phyloP scores from a whole-genome alignment of 129 eudicot species.

The Lonicera japonica region DNA sequence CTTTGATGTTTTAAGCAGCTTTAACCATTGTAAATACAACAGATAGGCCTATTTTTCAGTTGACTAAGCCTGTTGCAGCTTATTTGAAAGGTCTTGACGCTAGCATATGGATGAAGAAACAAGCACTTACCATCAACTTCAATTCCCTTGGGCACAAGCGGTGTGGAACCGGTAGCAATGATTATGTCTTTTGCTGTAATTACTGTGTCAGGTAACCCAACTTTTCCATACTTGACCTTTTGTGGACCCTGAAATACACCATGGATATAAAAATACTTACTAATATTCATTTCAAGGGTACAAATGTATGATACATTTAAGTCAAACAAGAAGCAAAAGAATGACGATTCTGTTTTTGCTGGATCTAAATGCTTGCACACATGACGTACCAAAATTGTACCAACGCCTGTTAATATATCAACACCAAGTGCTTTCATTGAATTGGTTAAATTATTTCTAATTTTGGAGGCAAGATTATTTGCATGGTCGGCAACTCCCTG shows the following conservation, averaged over 20 bases:
- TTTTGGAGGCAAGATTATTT: conserved; percentile 85
- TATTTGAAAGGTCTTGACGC: background rate
- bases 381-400: conserved; percentile 72
- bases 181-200: conserved; percentile 89
- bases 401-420: conserved; percentile 91
- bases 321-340: conserved; percentile 2
- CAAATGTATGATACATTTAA: background rate
- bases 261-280: conserved; percentile 1
- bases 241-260: conserved; percentile 54
- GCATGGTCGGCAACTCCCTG: conserved; percentile 97
- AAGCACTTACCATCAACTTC: conserved; percentile 91
- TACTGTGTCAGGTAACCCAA: conserved; percentile 47
- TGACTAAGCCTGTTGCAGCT: background rate
- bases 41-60: background rate
- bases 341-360: too few relatives aligned
- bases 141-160: conserved; percentile 94
- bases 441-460: conserved; percentile 76
- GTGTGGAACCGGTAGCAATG: conserved; percentile 92
- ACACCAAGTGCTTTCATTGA: conserved; percentile 97
- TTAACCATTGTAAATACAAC: background rate
- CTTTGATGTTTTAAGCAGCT: background rate
- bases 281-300: background rate
- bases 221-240: conserved; percentile 60
- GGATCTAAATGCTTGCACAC: too few relatives aligned
- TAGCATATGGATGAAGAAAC: conserved; percentile 9